Conservation (phyloP, 2,329 filamentous ascomycete genomes). For the Diaporthe aspalathi region DNA sequence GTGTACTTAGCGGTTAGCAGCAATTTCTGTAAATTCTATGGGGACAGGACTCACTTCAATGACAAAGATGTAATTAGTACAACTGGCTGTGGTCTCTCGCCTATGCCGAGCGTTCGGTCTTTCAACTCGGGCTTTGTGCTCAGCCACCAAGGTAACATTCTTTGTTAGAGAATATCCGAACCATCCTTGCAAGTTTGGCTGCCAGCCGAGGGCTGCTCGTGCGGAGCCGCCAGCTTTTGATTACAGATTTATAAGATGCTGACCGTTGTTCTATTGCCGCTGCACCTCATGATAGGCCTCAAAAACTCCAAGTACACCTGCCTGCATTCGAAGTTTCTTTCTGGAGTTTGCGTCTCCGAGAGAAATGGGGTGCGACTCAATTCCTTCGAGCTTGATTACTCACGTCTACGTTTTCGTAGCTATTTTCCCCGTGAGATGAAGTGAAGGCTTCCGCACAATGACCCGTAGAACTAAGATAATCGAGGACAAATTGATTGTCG, state of each 20-base stretch:
- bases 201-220: background rate
- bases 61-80: background rate
- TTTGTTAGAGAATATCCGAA: background rate
- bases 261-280: background rate
- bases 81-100: no score
- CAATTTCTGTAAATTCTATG: no score
- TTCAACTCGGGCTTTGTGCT: background rate
- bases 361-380: background rate
- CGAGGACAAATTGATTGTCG: background rate
- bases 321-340: background rate
- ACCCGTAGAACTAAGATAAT: background rate
- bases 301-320: background rate
- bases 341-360: background rate
- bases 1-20: no score
- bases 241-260: no score
- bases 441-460: no score
- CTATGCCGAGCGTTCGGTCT: background rate
- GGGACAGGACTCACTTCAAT: background rate
- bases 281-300: background rate
- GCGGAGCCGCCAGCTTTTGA: background rate
- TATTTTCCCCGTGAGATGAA: no score
- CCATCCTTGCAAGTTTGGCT: background rate
- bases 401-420: background rate
- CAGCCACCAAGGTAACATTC: background rate
- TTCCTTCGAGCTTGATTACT: background rate